Evolutionary conservation across 2,329 filamentous ascomycete species (phyloP).

Genomic region (Calonectria henricotiae): DNA sequence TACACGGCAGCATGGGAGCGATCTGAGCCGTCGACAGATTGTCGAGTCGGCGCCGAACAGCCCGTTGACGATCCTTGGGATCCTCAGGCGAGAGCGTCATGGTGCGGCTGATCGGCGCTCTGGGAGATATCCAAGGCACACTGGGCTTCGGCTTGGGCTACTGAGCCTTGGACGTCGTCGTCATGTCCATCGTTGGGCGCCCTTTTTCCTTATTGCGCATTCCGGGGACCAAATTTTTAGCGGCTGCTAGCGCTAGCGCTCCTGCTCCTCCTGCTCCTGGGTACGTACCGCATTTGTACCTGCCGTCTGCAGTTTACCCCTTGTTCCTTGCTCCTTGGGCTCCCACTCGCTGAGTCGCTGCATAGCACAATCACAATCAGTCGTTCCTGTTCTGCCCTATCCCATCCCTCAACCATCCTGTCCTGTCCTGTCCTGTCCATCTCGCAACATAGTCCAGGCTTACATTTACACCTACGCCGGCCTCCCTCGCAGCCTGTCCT

Average conservation of each 20-base stretch:
- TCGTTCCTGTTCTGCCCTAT: not conserved
- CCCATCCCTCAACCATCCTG: constrained; percentile 4
- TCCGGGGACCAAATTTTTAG: constrained; percentile 20
- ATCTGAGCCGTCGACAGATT: constrained; percentile 1
- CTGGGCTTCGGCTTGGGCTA: constrained; percentile 1
- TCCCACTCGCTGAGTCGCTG: not conserved
- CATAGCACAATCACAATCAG: constrained; percentile 8
- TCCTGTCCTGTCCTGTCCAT: constrained; percentile 7
- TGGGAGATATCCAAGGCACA: not conserved
- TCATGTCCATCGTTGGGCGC: constrained; percentile 20
- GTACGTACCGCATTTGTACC: constrained; percentile 23
- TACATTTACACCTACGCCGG: constrained; percentile 44
- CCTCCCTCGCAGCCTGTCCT: constrained; percentile 39
- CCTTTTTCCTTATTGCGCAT: constrained; percentile 12
- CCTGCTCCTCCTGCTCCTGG: not conserved
- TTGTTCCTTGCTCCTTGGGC: constrained; percentile 18
- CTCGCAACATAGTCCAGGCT: constrained; percentile 31
- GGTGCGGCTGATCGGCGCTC: constrained; percentile 12
- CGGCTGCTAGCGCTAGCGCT: not conserved
- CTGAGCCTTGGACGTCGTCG: constrained; percentile 20
- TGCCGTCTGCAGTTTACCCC: constrained; percentile 38
- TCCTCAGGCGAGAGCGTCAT: constrained; percentile 5
- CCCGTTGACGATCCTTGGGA: constrained; percentile 8
- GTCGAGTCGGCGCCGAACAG: constrained; percentile 11
- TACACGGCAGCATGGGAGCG: not conserved